Percentiles rank a stretch among this genome's conserved stretches.
Evolutionary conservation across 1,284 basidiomycete genomes (phyloP).

Genomic region (Puccinia triticina): DNA sequence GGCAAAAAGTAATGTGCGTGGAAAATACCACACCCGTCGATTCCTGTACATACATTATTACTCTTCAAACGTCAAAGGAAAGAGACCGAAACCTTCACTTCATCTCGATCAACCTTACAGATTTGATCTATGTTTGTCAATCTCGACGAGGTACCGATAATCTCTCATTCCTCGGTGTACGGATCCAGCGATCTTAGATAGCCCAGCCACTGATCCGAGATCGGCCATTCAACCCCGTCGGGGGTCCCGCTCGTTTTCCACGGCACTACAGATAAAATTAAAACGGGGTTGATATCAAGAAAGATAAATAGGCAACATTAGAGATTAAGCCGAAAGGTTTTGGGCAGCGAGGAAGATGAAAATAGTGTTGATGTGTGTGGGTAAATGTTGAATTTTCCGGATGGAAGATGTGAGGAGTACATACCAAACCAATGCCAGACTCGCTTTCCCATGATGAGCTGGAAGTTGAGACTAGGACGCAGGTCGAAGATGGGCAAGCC

Average conservation of each 20-base stretch:
- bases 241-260: neutral
- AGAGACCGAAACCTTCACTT: neutral
- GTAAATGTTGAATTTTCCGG: neutral
- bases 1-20: too few relatives aligned
- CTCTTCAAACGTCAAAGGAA: neutral
- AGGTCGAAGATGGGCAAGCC: constrained; percentile 21
- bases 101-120: too few relatives aligned
- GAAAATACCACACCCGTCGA: neutral
- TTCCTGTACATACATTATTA: too few relatives aligned
- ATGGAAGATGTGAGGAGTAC: neutral
- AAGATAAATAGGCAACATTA: neutral
- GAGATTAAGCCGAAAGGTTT: neutral
- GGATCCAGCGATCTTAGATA: constrained; percentile 7
- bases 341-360: neutral
- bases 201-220: constrained; percentile 4
- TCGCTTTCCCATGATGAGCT: constrained; percentile 22
- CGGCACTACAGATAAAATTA: neutral
- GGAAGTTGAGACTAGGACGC: neutral
- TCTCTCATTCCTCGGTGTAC: neutral
- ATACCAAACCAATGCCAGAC: constrained; percentile 45
- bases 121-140: too few relatives aligned
- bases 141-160: too few relatives aligned
- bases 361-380: neutral
- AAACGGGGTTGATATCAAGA: neutral
- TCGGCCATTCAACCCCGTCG: constrained; percentile 26